Evolutionary conservation across 2,329 filamentous ascomycete genomes (phyloP).

Genomic region (Blastomyces parvus): DNA sequence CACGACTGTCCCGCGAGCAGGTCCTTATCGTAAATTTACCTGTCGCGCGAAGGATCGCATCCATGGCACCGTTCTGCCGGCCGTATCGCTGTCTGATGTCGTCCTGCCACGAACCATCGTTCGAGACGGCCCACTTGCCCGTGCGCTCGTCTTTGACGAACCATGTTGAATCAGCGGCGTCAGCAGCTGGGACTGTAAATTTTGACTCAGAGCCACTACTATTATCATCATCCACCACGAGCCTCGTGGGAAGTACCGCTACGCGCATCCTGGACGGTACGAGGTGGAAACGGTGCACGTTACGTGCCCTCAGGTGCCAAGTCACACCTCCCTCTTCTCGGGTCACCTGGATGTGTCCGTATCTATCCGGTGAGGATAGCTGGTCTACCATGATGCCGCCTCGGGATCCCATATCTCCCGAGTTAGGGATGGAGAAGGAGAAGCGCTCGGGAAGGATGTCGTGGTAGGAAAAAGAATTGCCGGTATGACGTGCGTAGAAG

Average conservation of each 20-base stretch:
- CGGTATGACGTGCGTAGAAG: constrained; percentile 38
- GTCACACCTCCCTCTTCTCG: constrained; percentile 17
- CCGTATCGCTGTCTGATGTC: constrained; percentile 31
- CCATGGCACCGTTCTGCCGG: constrained; percentile 44
- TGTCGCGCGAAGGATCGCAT: constrained; percentile 43
- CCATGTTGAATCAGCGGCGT: constrained; percentile 16
- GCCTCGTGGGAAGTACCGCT: constrained; percentile 11
- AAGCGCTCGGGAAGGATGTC: constrained; percentile 30
- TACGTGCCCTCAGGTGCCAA: constrained; percentile 36
- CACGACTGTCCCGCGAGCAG: constrained; percentile 20
- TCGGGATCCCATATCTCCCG: constrained; percentile 45
- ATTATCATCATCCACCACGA: constrained; percentile 16
- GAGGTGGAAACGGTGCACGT: constrained; percentile 37
- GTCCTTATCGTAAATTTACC: constrained; percentile 32
- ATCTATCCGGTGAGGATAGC: constrained; percentile 41
- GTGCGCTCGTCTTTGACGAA: constrained; percentile 19
- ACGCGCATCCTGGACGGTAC: constrained; percentile 8
- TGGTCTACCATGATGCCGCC: constrained; percentile 44
- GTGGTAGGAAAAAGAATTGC: constrained; percentile 5
- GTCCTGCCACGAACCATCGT: constrained; percentile 20
- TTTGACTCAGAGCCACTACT: constrained; percentile 9
- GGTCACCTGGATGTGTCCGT: constrained; percentile 41
- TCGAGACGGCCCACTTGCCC: constrained; percentile 18
- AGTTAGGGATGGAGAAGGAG: constrained; percentile 42
- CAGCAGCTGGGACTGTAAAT: constrained; percentile 15